phyloP scores from a whole-genome alignment of 306 rosid genomes.

The Vachellia collinsii region DNA sequence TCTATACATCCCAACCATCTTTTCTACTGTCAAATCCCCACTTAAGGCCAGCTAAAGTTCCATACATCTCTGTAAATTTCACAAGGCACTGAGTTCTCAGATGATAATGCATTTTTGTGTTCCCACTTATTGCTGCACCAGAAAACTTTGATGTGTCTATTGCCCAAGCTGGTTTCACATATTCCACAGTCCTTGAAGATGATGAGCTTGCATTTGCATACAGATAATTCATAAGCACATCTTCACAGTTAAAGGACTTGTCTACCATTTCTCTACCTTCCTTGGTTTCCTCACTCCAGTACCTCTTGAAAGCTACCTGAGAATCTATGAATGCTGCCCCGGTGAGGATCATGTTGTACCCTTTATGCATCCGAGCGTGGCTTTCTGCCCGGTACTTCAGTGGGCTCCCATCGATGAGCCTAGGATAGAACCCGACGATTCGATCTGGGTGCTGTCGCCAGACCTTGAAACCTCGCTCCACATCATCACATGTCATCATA shows the following conservation, averaged over 20 bases:
- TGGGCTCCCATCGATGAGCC: slow-evolving; percentile 73
- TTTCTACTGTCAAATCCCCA: slow-evolving; percentile 72
- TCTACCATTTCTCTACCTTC: slow-evolving; percentile 81
- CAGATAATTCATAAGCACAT: slow-evolving; percentile 81
- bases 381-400: slow-evolving; percentile 79
- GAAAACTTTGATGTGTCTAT: slow-evolving; percentile 94
- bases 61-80: slow-evolving; percentile 76
- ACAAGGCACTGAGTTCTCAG: slow-evolving; percentile 74
- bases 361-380: slow-evolving; percentile 70
- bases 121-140: slow-evolving; percentile 87
- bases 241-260: slow-evolving; percentile 82
- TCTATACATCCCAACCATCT: slow-evolving; percentile 98
- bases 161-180: slow-evolving; percentile 97
- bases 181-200: slow-evolving; percentile 81
- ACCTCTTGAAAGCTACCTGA: slow-evolving; percentile 73
- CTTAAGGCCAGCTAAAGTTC: slow-evolving; percentile 65
- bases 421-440: slow-evolving; percentile 94
- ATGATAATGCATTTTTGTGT: slow-evolving; percentile 72
- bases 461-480: slow-evolving; percentile 87
- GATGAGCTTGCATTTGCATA: slow-evolving; percentile 89
- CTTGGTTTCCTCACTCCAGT: slow-evolving; percentile 77
- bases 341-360: slow-evolving; percentile 96
- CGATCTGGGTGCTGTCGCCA: slow-evolving; percentile 95
- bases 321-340: slow-evolving; percentile 94
- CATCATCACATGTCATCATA: slow-evolving; percentile 96